Evolutionary conservation across 345 rosid species (phyloP), one percentile per base, ranked within the genome.

Genomic region (Capsella bursapastoris): DNA sequence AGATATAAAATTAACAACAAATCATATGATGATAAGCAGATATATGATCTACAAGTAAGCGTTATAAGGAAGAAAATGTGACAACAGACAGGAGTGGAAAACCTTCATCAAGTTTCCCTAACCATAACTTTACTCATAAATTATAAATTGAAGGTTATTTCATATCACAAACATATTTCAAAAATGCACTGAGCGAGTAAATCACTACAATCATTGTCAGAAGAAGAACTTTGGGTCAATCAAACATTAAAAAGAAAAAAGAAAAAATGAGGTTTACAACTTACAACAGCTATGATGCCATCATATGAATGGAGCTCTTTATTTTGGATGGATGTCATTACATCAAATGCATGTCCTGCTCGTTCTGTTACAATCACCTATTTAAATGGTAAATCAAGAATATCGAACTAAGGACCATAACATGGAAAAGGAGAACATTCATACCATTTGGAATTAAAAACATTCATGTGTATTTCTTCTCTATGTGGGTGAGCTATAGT

Each of bases 331-430:
- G 90, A 83, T 75, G 80, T 53, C 92, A 93, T 84, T 79, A 81
- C 87, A 78, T 93, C 88, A 81, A 79, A 90, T 60, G 98, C 98
- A 67, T 93, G 97, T 22, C 95, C 91, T 74, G 93, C 91, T 77
- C 89, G 90, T 79, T 87, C 74, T 37, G 98, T 90, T 51, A 90
- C 86, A 67, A 86, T 83, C 68, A 93, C 95, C 98, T 93, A 80
- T 53, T 50, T 40, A n/a, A 73, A 58, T 65, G 73, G 57, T 53
- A 58, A 71, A 63, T 41, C 62, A 49, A 37, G 34, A 48, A 47
- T 35, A 76, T 38, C 71, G 48, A 69, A 43, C 66, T 5, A 61
- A 52, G 64, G 31, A 43, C 32, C 27, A 9, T 56, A 56, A 29
- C 15, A 64, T 38, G 31, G 18, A 64, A 65, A 70, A 28, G 38